A percentile compares a stretch with the other conserved stretches of the same genome.
These are phyloP conservation scores for Mycena pura DNA, from an alignment of 768 basidiomycete species.

Conservation along the genomic window DNA sequence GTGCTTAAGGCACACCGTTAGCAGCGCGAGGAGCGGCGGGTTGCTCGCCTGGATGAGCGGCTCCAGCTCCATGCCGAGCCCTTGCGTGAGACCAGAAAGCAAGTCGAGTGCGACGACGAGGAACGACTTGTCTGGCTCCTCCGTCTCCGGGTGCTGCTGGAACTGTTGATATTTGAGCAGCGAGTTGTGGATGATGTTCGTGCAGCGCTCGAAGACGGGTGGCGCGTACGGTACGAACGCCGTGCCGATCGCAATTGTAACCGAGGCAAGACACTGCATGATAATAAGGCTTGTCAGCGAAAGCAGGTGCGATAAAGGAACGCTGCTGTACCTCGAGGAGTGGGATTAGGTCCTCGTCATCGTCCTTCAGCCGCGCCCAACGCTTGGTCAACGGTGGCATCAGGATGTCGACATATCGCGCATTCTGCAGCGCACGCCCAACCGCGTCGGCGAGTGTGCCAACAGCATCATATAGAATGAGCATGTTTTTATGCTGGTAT, in stretches of 20 bases:
- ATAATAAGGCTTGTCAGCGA: background rate
- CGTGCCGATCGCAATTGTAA: slow-evolving; percentile 93
- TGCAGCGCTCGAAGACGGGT: slow-evolving; percentile 93
- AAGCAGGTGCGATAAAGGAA: background rate
- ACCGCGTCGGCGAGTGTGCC: slow-evolving; percentile 98
- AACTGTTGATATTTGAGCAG: slow-evolving; percentile 87
- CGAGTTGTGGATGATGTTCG: slow-evolving; percentile 80
- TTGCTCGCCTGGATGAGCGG: slow-evolving; percentile 70
- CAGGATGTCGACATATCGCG: slow-evolving; percentile 88
- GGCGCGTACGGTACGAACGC: slow-evolving; percentile 89
- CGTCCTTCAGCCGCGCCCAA: slow-evolving; percentile 91
- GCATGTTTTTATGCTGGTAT: slow-evolving; percentile 99
- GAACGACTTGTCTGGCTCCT: slow-evolving; percentile 97
- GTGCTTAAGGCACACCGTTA: slow-evolving; percentile 92
- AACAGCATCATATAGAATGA: slow-evolving; percentile 98
- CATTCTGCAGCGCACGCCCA: slow-evolving; percentile 84
- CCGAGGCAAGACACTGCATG: slow-evolving; percentile 90
- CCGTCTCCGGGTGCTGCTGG: slow-evolving; percentile 87
- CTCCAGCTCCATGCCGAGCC: slow-evolving; percentile 81
- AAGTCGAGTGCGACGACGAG: slow-evolving; percentile 98
- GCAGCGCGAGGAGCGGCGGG: slow-evolving; percentile 80
- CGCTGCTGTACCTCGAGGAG: slow-evolving; percentile 93
- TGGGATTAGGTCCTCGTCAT: slow-evolving; percentile 92
- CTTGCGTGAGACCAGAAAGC: slow-evolving; percentile 94
- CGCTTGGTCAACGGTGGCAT: slow-evolving; percentile 93